These are phyloP conservation scores for Serpula lacrymans DNA, from an alignment of 768 basidiomycete species.

Conservation along the genomic window DNA sequence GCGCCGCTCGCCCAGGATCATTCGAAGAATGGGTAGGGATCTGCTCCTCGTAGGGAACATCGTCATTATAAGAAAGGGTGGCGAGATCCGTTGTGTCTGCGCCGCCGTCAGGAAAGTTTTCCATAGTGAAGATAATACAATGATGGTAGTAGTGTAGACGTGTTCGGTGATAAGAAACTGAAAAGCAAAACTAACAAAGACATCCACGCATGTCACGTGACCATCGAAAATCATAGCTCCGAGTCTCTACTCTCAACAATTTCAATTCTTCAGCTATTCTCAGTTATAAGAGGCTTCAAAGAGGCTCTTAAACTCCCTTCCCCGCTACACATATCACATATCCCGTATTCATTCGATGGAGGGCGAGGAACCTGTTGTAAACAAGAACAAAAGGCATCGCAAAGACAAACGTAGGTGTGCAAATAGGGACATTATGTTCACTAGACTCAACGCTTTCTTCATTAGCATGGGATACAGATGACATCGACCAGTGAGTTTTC, in stretches of 20 bases:
- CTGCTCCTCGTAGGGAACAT: conserved; percentile 56
- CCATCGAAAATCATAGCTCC: too few relatives aligned
- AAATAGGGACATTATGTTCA: too few relatives aligned
- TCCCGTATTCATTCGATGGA: conserved; percentile 2
- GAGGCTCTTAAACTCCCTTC: background rate
- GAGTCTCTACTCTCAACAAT: background rate
- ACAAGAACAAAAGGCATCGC: conserved; percentile 85
- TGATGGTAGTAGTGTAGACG: conserved; percentile 8
- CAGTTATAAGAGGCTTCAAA: background rate
- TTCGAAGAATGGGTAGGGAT: conserved; percentile 34
- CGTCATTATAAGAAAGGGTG: conserved; percentile 53
- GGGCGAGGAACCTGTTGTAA: conserved; percentile 41
- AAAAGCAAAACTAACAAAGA: background rate
- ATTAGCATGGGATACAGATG: conserved; percentile 97
- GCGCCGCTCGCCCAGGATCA: conserved; percentile 22
- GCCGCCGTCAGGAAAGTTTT: conserved; percentile 38
- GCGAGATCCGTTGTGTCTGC: conserved; percentile 27
- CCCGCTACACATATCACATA: background rate
- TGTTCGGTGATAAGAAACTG: conserved; percentile 5
- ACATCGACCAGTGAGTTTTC: conserved; percentile 91
- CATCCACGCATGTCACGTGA: conserved; percentile 4
- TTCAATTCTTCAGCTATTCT: background rate
- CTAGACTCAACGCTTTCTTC: conserved; percentile 13
- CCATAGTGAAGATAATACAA: conserved; percentile 36
- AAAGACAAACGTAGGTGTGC: conserved; percentile 87